Evolutionary conservation across 768 basidiomycete species (phyloP), one percentile per base, ranked within the genome.

Genomic region (Tylopilus plumbeoviolaceoides): DNA sequence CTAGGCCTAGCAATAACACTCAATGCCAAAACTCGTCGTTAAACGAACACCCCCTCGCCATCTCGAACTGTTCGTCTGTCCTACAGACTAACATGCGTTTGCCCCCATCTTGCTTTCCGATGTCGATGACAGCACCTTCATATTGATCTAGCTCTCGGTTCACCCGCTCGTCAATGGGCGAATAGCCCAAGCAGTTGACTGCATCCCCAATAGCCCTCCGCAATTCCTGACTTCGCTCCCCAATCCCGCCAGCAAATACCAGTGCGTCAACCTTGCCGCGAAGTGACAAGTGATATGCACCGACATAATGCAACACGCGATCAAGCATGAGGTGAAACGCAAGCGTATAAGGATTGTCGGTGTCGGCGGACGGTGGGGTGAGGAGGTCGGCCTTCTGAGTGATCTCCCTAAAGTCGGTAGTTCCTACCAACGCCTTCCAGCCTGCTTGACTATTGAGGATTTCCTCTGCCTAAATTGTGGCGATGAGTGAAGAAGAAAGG

Each of bases 171-270:
- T 84, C 78, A 11, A 89, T 68, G 0, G 55, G 51, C 25, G 73
- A 69, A 53, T 84, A 85, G 2, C 90, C 91, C 41, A 94, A 65
- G 70, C 82, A 87, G 17, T 48, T 59, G 15, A 86, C 71, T 31
- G 77, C 73, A 33, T 75, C 66, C 4, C 76, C 76, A 17, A 95
- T 73, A 18, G 80, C 79, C 38, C 70, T 64, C 39, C 93, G 71
- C 49, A 98, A 69, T 58, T 80, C 75, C 17, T 69, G 72, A 54
- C 84, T 81, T 58, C 76, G 77, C 69, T 97, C 94, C 0, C 94
- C 94, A 48, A 97, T 91, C 0, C 92, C 92, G 4, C 93, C 92
- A 0, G 89, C 78, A 65, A 95, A 93, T 12, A 94, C 88, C 39
- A 95, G 62, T 2, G 86, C 91, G 65, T 93, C 87, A 11, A 93